Conservation (phyloP, 768 basidiomycete genomes). For the Artomyces pyxidatus region DNA sequence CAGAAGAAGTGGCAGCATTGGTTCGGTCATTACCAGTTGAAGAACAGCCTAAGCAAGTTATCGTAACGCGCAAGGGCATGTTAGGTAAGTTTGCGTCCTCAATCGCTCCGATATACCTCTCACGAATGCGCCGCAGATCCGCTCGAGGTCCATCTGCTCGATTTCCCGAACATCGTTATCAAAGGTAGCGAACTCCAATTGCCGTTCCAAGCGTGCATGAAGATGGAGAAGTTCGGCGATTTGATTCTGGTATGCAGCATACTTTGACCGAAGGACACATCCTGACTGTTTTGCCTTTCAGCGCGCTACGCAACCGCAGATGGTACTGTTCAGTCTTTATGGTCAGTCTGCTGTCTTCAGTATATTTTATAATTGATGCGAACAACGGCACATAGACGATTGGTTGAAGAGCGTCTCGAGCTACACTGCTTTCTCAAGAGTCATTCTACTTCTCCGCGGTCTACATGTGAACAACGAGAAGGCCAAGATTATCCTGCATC, state of each 20-base stretch:
- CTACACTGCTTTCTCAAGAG: slow-evolving; percentile 97
- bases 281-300: slow-evolving; percentile 21
- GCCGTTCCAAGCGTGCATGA: slow-evolving; percentile 99
- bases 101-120: slow-evolving; percentile 1
- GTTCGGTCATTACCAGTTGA: slow-evolving; percentile 98
- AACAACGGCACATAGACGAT: too few species aligned
- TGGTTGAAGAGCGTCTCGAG: slow-evolving; percentile 99
- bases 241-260: slow-evolving; percentile 62
- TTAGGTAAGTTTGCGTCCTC: slow-evolving; percentile 48
- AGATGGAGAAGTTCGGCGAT: slow-evolving; percentile 99
- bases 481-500: slow-evolving; percentile 96
- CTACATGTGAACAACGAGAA: slow-evolving; percentile 99
- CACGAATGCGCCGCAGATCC: slow-evolving; percentile 45
- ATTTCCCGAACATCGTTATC: slow-evolving; percentile 99
- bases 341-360: too few species aligned
- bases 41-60: slow-evolving; percentile 99
- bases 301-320: slow-evolving; percentile 97
- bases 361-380: too few species aligned
- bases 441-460: slow-evolving; percentile 94
- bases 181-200: slow-evolving; percentile 97
- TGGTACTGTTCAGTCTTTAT: slow-evolving; percentile 98
- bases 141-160: slow-evolving; percentile 95
- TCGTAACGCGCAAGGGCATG: slow-evolving; percentile 99
- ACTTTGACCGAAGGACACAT: neutral
- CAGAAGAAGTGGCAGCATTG: slow-evolving; percentile 98